Evolutionary conservation across 371 early-diverging fungal species (phyloP).

Genomic region (Lichtheimia hyalospora): DNA sequence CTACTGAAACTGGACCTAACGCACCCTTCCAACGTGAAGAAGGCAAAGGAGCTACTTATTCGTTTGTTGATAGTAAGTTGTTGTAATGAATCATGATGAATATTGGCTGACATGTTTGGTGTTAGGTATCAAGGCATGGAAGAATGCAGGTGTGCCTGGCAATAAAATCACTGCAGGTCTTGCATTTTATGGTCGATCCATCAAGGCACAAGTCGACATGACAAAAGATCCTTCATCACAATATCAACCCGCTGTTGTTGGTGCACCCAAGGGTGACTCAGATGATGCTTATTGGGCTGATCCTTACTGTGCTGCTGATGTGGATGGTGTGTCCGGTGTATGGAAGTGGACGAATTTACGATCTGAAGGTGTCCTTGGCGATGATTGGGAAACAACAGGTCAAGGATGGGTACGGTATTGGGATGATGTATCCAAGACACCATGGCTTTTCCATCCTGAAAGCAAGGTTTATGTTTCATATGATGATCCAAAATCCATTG

Average conservation of each 20-base stretch:
- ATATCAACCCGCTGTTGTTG: slow-evolving; percentile 34
- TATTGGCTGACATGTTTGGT: background rate
- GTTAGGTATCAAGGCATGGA: slow-evolving; percentile 56
- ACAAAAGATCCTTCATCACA: slow-evolving; percentile 31
- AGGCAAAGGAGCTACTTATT: slow-evolving; percentile 51
- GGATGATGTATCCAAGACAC: slow-evolving; percentile 65
- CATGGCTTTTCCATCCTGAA: slow-evolving; percentile 69
- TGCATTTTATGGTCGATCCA: slow-evolving; percentile 69
- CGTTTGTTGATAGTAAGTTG: slow-evolving; percentile 45
- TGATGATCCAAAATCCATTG: slow-evolving; percentile 62
- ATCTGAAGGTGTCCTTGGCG: slow-evolving; percentile 44
- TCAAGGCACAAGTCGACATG: slow-evolving; percentile 54
- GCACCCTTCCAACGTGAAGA: slow-evolving; percentile 55
- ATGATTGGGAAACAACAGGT: slow-evolving; percentile 40
- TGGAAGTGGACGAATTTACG: slow-evolving; percentile 72
- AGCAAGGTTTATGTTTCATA: slow-evolving; percentile 60
- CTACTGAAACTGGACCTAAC: slow-evolving; percentile 62
- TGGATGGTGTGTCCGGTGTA: slow-evolving; percentile 39
- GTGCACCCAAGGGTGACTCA: slow-evolving; percentile 53
- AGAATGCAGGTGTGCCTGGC: slow-evolving; percentile 59
- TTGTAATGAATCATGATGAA: background rate
- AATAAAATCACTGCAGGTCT: slow-evolving; percentile 68
- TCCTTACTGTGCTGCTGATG: slow-evolving; percentile 37
- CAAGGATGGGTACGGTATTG: slow-evolving; percentile 56
- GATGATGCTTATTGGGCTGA: slow-evolving; percentile 51